These are phyloP conservation scores for Botryotinia calthae DNA, from an alignment of 2,329 filamentous ascomycete genomes.

Conservation along the genomic window DNA sequence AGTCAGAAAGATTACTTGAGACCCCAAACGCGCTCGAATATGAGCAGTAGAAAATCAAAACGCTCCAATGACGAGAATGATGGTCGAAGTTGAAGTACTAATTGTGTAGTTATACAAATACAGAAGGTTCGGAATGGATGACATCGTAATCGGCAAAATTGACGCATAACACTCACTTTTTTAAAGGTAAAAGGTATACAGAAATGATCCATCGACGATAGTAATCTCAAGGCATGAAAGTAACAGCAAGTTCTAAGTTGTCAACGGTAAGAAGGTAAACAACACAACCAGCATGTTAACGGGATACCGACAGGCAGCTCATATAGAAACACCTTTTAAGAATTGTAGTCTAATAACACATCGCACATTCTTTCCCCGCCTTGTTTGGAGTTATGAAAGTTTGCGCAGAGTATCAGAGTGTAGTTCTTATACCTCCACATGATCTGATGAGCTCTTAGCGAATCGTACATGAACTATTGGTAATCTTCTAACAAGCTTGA, in stretches of 20 bases:
- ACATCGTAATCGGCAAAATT: not conserved
- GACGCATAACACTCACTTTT: not conserved
- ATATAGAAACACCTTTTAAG: accelerated
- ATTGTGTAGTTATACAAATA: accelerated
- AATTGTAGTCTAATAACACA: not conserved
- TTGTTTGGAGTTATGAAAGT: accelerated
- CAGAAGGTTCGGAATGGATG: accelerated
- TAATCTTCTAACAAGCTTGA: not conserved
- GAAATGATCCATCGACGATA: too few species aligned
- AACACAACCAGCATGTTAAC: too few species aligned
- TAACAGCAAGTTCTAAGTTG: not conserved
- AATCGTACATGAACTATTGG: too few species aligned
- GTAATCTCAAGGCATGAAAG: not conserved
- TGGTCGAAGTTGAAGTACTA: not conserved
- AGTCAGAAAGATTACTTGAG: not conserved
- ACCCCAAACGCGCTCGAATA: not conserved
- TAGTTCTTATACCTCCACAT: not conserved
- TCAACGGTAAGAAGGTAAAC: accelerated
- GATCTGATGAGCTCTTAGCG: too few species aligned
- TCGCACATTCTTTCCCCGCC: too few species aligned
- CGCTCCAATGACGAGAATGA: accelerated
- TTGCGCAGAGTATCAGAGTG: not conserved
- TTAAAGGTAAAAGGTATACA: too few species aligned
- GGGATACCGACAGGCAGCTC: too few species aligned
- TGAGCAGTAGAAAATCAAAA: not conserved